These are phyloP conservation scores for Perkinsus olseni DNA, from an alignment of 169 alveolate genomes.

Conservation along the genomic window DNA sequence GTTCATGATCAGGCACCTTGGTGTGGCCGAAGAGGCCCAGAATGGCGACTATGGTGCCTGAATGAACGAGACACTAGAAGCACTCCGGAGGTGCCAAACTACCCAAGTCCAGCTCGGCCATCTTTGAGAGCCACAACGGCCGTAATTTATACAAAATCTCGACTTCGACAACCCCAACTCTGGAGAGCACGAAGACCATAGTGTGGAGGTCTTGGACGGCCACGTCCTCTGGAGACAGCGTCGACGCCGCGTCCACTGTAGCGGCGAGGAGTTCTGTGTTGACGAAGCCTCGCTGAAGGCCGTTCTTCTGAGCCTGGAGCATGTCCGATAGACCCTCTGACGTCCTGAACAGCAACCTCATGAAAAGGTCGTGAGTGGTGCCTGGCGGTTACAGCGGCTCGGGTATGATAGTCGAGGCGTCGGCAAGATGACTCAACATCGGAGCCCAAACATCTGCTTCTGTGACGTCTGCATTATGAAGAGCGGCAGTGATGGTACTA, in stretches of 20 bases:
- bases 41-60: background rate
- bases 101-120: background rate
- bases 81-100: background rate
- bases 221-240: background rate
- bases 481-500: too few relatives aligned
- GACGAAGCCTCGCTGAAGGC: background rate
- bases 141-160: background rate
- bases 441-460: too few relatives aligned
- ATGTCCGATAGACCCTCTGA: background rate
- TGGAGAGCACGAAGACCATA: background rate
- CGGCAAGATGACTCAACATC: too few relatives aligned
- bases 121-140: background rate
- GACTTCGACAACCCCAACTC: background rate
- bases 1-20: background rate
- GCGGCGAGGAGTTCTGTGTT: background rate
- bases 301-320: background rate
- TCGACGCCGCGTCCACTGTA: background rate
- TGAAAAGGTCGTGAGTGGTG: too few relatives aligned
- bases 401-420: too few relatives aligned
- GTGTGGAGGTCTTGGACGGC: background rate
- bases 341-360: background rate
- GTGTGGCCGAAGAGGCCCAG: background rate
- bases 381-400: too few relatives aligned
- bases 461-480: too few relatives aligned
- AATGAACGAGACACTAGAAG: background rate